phyloP scores from a whole-genome alignment of 192 early-diverging fungal genomes.

The Chytriomyces confervae region DNA sequence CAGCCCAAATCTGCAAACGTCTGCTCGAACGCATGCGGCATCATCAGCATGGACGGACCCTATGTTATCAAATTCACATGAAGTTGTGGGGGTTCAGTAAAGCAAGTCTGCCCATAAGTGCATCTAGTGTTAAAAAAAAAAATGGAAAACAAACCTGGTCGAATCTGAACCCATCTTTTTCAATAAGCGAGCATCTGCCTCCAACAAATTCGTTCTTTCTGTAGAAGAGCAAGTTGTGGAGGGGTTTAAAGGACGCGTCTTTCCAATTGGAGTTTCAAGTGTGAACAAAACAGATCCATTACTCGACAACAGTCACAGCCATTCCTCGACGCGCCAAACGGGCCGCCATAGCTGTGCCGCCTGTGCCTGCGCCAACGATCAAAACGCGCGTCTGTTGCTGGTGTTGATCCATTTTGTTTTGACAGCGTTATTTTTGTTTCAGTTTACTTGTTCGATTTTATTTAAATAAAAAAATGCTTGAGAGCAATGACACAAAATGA shows the following conservation, averaged over 20 bases:
- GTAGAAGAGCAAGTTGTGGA: conserved; percentile 47
- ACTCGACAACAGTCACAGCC: conserved; percentile 19
- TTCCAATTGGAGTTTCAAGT: background rate
- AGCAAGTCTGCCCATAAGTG: background rate
- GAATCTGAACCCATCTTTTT: conserved; percentile 58
- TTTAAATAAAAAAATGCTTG: too few species aligned
- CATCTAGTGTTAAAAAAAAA: too few species aligned
- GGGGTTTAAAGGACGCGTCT: conserved; percentile 1
- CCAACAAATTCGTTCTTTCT: conserved; percentile 62
- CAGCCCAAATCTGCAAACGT: conserved; percentile 57
- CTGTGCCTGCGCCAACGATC: conserved; percentile 61
- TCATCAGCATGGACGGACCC: conserved; percentile 63
- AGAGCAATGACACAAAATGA: background rate
- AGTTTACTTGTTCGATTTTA: background rate
- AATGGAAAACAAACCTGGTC: conserved; percentile 44
- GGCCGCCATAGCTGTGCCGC: conserved; percentile 61
- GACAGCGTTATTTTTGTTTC: background rate
- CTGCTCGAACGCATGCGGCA: conserved; percentile 59
- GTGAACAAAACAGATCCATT: background rate
- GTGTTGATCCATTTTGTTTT: conserved; percentile 8
- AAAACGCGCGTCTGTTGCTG: conserved; percentile 33
- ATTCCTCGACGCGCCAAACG: conserved; percentile 43
- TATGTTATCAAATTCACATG: background rate
- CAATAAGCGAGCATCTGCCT: conserved; percentile 59
- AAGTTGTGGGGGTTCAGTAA: background rate